Evolutionary conservation across 2,329 filamentous ascomycete genomes (phyloP).

Genomic region (Neonectria punicea): DNA sequence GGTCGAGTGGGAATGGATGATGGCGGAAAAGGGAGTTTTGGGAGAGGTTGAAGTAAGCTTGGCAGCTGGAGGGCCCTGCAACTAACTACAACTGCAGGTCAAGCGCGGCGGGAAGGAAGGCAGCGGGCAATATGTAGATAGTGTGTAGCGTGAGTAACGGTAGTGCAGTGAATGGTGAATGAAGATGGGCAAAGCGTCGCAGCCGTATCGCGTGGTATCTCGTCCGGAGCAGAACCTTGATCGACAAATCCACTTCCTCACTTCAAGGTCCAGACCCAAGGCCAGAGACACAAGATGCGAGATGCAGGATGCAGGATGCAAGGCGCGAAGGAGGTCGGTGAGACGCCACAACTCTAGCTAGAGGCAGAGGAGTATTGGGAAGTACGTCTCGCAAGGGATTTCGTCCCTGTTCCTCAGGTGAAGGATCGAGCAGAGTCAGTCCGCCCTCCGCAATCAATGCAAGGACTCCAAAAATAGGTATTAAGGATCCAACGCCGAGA

Average conservation of each 20-base stretch:
- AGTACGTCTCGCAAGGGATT: background rate
- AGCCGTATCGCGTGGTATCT: constrained; percentile 1
- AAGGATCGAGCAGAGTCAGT: background rate
- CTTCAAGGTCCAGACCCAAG: background rate
- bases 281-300: background rate
- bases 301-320: background rate
- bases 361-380: background rate
- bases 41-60: constrained; percentile 42
- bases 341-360: background rate
- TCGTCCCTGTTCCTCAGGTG: background rate
- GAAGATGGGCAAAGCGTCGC: background rate
- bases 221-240: background rate
- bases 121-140: background rate
- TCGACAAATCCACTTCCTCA: constrained; percentile 8
- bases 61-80: constrained; percentile 24
- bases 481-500: constrained; percentile 22
- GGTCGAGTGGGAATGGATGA: constrained; percentile 14
- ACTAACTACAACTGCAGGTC: constrained; percentile 19
- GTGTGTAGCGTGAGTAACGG: no score
- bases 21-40: constrained; percentile 17
- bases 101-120: background rate
- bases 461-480: constrained; percentile 14
- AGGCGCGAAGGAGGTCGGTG: constrained; percentile 5
- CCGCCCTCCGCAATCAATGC: background rate
- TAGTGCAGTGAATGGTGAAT: background rate